Percentiles rank a stretch among this genome's conserved stretches.
Conservation (phyloP, 768 basidiomycete species). For the Hemileccinum rubropunctum region DNA sequence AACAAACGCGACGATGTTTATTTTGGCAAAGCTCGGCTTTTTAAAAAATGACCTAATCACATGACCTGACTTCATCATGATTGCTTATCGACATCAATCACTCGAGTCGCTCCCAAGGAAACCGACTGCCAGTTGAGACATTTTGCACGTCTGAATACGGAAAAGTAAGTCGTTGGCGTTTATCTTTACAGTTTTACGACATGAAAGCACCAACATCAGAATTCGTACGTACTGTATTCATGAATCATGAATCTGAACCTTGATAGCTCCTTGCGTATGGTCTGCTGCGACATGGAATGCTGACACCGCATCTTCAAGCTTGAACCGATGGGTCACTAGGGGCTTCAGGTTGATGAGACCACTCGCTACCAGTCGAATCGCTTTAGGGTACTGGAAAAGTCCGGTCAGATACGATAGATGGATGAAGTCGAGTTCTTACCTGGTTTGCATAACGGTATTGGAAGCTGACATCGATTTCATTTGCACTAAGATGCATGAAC, state of each 20-base stretch:
- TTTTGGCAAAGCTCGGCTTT: background rate
- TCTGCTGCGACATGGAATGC: constrained; percentile 81
- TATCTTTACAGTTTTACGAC: too few relatives aligned
- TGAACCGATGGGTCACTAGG: constrained; percentile 75
- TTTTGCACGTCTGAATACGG: too few relatives aligned
- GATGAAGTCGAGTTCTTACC: constrained; percentile 22
- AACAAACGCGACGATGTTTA: background rate
- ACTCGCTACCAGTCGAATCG: constrained; percentile 76
- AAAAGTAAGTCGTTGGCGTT: too few relatives aligned
- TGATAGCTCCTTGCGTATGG: constrained; percentile 63
- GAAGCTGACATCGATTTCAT: constrained; percentile 67
- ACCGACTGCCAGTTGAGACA: too few relatives aligned
- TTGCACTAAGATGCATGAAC: constrained; percentile 70
- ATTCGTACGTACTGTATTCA: too few relatives aligned
- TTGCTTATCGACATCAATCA: too few relatives aligned
- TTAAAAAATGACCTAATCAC: background rate
- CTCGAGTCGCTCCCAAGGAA: too few relatives aligned
- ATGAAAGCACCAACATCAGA: too few relatives aligned
- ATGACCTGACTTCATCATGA: too few relatives aligned
- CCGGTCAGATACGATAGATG: background rate
- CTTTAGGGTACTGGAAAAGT: constrained; percentile 67
- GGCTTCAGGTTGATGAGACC: constrained; percentile 71
- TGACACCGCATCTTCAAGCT: constrained; percentile 66
- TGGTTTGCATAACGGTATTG: constrained; percentile 71
- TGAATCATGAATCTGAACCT: constrained; percentile 62